phyloP scores from a whole-genome alignment of 2,329 filamentous ascomycete genomes.

The Ophiostoma australiae region DNA sequence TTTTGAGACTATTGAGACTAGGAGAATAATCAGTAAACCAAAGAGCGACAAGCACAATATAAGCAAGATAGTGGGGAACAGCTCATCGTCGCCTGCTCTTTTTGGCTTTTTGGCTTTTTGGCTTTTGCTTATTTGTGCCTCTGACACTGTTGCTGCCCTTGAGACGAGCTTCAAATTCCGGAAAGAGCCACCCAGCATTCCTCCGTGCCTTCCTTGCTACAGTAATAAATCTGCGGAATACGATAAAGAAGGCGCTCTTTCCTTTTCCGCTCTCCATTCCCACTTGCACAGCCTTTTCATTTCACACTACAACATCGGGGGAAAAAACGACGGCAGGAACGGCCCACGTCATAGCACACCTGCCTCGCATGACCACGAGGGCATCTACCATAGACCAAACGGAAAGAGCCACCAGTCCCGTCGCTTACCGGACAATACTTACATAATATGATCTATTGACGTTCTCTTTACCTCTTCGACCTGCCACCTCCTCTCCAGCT shows the following conservation, averaged over 20 bases:
- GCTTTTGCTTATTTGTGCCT: too few relatives aligned
- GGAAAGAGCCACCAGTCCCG: neutral
- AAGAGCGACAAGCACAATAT: neutral
- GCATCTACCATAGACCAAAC: neutral
- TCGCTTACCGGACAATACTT: neutral
- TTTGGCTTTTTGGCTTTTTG: too few relatives aligned
- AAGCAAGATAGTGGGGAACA: constrained; percentile 11
- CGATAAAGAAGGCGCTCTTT: neutral
- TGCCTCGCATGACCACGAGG: neutral
- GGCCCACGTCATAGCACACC: constrained; percentile 7
- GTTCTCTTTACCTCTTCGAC: neutral
- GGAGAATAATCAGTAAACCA: neutral
- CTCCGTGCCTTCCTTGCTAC: neutral
- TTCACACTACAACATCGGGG: neutral
- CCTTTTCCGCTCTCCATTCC: neutral
- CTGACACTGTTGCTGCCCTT: neutral
- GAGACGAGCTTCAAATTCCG: neutral
- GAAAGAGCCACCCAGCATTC: neutral
- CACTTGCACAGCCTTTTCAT: neutral
- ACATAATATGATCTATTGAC: neutral
- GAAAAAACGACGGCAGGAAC: neutral
- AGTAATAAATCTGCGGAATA: neutral
- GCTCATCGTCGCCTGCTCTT: neutral
- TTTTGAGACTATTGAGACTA: neutral
- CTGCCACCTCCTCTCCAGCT: neutral